A percentile compares a stretch with the other conserved stretches of the same genome.
Evolutionary conservation across 2,329 filamentous ascomycete species (phyloP).

Genomic region (Penicillium concentricum): DNA sequence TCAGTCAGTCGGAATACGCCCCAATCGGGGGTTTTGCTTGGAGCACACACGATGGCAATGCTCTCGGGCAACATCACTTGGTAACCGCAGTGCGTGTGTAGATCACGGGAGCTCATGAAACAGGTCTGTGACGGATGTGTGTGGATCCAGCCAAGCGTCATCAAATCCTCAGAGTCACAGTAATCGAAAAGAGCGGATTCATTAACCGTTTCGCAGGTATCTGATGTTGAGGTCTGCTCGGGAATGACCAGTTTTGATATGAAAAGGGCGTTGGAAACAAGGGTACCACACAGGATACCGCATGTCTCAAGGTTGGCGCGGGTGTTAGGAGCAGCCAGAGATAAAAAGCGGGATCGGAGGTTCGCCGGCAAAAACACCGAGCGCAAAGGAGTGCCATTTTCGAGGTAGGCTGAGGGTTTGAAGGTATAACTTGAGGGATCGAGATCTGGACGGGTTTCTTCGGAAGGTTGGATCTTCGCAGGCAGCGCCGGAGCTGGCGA

Average conservation of each 20-base stretch:
- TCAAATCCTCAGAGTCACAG: constrained; percentile 76
- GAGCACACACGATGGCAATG: constrained; percentile 94
- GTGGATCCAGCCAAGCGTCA: constrained; percentile 95
- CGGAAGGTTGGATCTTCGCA: constrained; percentile 23
- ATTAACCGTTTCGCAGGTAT: constrained; percentile 93
- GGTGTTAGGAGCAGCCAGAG: constrained; percentile 74
- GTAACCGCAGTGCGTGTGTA: constrained; percentile 92
- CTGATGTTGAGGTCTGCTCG: constrained; percentile 82
- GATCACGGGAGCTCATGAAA: constrained; percentile 92
- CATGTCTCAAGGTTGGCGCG: constrained; percentile 84
- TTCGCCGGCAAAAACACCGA: constrained; percentile 80
- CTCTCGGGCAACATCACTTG: constrained; percentile 96
- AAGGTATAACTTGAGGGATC: constrained; percentile 67
- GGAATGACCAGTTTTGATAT: constrained; percentile 86
- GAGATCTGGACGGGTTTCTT: constrained; percentile 26
- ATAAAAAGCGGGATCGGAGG: constrained; percentile 72
- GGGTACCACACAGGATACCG: constrained; percentile 85
- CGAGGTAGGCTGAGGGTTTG: constrained; percentile 80
- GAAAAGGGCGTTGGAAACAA: constrained; percentile 91
- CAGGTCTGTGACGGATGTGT: constrained; percentile 96
- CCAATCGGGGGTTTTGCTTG: constrained; percentile 71
- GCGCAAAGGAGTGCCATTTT: constrained; percentile 82
- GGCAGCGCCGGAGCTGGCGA: constrained; percentile 26
- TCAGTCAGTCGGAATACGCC: constrained; percentile 92
- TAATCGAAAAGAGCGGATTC: constrained; percentile 84